Base-by-base conservation (phyloP, 371 early-diverging fungal genomes). In the Mucor velutinosus region DNA sequence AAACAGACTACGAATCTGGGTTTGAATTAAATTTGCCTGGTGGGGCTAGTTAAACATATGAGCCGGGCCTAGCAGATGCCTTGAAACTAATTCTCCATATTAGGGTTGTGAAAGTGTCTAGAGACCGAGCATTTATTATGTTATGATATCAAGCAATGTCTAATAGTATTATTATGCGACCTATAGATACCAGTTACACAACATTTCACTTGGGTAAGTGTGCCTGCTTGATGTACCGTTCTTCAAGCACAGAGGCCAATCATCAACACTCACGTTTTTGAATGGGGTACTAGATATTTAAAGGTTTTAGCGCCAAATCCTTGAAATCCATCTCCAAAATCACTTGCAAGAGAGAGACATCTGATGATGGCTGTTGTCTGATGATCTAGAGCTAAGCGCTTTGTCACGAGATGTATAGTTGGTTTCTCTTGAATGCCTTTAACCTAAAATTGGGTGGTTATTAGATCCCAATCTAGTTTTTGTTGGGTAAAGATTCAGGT, bases 191-290 rank as follows among this genome's bases (percentile, higher is more conserved):
- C 2, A 41, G 41, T 41, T 41, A 41, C 41, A 17, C 41, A 5
- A 17, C 41, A 41, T 41, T 41, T 41, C 14, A 47, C 12, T n/a
- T 21, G 49, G 23, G 14, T 25, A 25, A 11, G 27, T 25, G 27
- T 25, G 53, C 23, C 53, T 25, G 47, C 3, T 47, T 21, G 47
- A 7, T 47, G 10, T 19, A 53, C 27, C 53, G 12, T 19, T n/a
- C 25, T 53, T 53, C 25, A 53, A 53, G 53, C 53, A 53, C 53
- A 53, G 53, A 23, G 53, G 25, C 53, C 53, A 53, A 53, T 53
- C 53, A 53, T 27, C 53, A 53, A 27, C 53, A 53, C 27, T 53
- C 53, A 53, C 53, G 53, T 53, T 53, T 53, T 53, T 53, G 53
- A 27, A 53, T 53, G 53, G 53, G 53, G 53, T 53, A 53, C 27